phyloP scores from a whole-genome alignment of 305 asterid genomes.

The Fraxinus platypoda region DNA sequence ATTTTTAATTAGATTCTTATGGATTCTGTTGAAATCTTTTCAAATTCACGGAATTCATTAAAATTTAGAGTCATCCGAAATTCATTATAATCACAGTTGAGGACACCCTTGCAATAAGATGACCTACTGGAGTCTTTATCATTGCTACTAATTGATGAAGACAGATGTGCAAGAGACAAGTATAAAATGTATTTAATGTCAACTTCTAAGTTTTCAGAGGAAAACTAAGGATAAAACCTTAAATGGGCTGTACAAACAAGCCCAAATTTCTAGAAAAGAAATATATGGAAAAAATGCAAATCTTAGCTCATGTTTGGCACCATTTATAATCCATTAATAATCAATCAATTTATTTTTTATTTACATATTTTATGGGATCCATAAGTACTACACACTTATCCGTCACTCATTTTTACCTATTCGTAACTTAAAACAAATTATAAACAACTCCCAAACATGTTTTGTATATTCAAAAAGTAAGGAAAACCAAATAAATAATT shows the following conservation, averaged over 20 bases:
- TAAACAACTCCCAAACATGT: background rate
- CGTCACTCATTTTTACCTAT: background rate
- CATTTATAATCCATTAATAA: background rate
- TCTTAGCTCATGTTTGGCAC: background rate
- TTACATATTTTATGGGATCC: too few species aligned
- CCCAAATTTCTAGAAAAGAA: background rate
- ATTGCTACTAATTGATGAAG: background rate
- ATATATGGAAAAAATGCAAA: background rate
- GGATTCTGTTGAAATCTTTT: too few species aligned
- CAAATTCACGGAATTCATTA: too few species aligned
- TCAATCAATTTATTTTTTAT: background rate
- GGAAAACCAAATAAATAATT: background rate
- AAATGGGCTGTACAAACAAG: background rate
- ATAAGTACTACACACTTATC: background rate
- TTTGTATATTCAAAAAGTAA: background rate
- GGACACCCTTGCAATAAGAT: too few species aligned
- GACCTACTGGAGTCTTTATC: background rate
- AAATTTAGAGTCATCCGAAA: too few species aligned
- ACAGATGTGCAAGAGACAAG: background rate
- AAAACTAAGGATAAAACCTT: background rate
- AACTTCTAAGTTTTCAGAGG: background rate
- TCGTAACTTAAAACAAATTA: too few species aligned
- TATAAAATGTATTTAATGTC: background rate
- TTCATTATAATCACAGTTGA: too few species aligned
- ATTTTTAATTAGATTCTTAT: too few species aligned